Conservation (phyloP, 306 rosid genomes). For the Carpinus viminea region DNA sequence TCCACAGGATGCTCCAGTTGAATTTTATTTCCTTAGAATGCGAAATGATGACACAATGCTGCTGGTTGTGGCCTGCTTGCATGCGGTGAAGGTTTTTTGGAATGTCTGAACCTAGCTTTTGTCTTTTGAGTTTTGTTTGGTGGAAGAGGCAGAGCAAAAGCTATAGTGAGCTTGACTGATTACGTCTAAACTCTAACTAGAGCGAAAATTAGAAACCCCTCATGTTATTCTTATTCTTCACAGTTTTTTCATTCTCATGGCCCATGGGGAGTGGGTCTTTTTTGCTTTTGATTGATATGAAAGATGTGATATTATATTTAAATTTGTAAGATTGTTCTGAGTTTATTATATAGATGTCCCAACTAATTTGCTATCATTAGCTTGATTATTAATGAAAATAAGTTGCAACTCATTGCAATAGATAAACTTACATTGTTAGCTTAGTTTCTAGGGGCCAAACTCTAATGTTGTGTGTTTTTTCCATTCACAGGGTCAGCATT, state of each 20-base stretch:
- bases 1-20: neutral
- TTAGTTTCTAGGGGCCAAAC: neutral
- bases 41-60: neutral
- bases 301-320: too few species aligned
- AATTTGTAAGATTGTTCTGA: neutral
- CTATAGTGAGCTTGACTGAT: neutral
- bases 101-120: neutral
- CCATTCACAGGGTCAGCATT: neutral
- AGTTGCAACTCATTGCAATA: neutral
- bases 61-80: neutral
- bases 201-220: neutral
- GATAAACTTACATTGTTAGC: neutral
- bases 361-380: neutral
- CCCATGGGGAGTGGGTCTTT: neutral
- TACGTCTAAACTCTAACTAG: neutral
- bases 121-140: neutral
- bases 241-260: neutral
- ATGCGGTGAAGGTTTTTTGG: neutral
- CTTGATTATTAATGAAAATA: neutral
- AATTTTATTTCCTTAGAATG: neutral
- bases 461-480: neutral
- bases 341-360: neutral
- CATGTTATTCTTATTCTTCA: neutral
- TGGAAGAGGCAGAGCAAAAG: neutral
- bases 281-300: neutral